These are phyloP conservation scores for Iberis pinnata DNA, from an alignment of 345 rosid species.

Conservation along the genomic window DNA sequence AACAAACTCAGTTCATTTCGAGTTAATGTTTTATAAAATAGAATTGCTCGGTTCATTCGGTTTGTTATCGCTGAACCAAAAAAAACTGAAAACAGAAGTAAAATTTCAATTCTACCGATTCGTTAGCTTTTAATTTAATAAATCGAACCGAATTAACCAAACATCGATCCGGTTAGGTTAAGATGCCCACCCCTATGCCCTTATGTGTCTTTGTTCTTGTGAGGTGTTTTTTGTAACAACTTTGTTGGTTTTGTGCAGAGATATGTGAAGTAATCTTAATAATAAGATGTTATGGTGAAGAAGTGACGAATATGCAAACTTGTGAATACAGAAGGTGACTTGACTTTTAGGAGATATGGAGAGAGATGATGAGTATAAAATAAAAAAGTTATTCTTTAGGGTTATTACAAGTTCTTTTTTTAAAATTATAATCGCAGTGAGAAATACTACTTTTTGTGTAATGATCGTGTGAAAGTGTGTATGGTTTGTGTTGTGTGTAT, in stretches of 20 bases:
- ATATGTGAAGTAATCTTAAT: conserved; percentile 17
- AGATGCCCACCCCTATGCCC: too few species aligned
- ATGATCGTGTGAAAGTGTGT: conserved; percentile 22
- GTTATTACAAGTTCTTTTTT: background rate
- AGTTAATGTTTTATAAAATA: too few species aligned
- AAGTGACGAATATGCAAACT: conserved; percentile 18
- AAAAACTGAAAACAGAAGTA: too few species aligned
- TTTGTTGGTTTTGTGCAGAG: conserved; percentile 13
- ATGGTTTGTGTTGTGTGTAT: conserved; percentile 7
- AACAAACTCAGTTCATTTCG: too few species aligned
- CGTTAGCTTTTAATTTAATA: too few species aligned
- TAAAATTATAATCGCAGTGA: conserved; percentile 16
- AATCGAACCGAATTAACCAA: too few species aligned
- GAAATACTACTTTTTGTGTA: conserved; percentile 9
- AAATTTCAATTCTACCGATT: background rate
- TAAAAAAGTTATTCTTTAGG: conserved; percentile 14
- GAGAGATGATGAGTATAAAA: conserved; percentile 24
- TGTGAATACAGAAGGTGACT: conserved; percentile 33
- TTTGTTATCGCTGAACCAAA: too few species aligned
- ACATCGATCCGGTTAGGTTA: too few species aligned
- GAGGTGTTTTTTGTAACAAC: background rate
- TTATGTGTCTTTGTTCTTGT: too few species aligned
- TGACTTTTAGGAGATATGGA: conserved; percentile 31
- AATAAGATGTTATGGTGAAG: conserved; percentile 19
- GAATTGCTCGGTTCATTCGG: too few species aligned